Evolutionary conservation across 305 asterid genomes (phyloP).

Genomic region (Fraxinus floribunda): DNA sequence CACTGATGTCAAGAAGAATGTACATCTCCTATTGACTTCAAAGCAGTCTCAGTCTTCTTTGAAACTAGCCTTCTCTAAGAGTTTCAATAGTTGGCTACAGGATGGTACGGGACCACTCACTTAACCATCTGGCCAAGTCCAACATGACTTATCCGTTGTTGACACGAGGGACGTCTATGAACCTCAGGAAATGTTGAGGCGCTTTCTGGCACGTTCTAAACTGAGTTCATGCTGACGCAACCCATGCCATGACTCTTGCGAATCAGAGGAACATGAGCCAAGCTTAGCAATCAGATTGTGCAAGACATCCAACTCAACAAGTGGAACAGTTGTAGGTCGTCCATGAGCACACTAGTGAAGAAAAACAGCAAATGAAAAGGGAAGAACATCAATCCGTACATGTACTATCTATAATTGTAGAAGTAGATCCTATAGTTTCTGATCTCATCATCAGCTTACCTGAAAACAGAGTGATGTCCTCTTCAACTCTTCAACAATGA

Average conservation of each 20-base stretch:
- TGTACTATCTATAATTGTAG: neutral
- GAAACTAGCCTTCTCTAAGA: neutral
- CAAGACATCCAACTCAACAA: constrained; percentile 64
- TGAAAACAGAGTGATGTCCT: constrained; percentile 89
- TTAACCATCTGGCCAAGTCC: neutral
- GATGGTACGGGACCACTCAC: neutral
- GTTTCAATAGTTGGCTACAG: neutral
- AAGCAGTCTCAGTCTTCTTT: neutral
- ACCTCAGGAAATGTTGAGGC: constrained; percentile 39
- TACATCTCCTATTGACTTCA: neutral
- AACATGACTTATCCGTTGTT: neutral
- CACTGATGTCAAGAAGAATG: neutral
- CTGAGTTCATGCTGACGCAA: constrained; percentile 54
- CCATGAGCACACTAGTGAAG: constrained; percentile 90
- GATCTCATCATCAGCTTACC: constrained; percentile 44
- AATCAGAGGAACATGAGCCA: constrained; percentile 23
- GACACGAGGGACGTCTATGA: constrained; percentile 4
- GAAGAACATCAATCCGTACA: neutral
- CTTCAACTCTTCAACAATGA: constrained; percentile 84
- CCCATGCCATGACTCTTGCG: constrained; percentile 66
- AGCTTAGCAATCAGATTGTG: constrained; percentile 54
- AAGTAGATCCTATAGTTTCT: constrained; percentile 10
- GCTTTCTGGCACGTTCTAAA: constrained; percentile 51
- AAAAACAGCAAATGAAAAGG: constrained; percentile 13
- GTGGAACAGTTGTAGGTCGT: constrained; percentile 91